phyloP scores from a whole-genome alignment of 2,329 filamentous ascomycete species.

The Chaetomium strumarium region DNA sequence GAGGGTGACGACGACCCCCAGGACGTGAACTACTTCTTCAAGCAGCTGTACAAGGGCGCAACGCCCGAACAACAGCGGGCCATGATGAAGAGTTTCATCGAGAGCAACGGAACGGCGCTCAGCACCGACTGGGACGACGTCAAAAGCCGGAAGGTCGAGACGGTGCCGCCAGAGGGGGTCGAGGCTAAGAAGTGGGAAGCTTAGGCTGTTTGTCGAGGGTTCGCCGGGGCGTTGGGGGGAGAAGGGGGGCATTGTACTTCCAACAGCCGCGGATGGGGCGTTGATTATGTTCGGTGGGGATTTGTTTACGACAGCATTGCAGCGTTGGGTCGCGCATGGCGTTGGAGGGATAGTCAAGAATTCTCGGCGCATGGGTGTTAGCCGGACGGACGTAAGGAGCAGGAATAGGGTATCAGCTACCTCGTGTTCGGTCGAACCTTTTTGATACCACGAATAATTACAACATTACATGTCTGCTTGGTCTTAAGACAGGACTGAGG shows the following conservation, averaged over 20 bases:
- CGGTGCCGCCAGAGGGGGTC: conserved; percentile 68
- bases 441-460: too few relatives aligned
- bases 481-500: neutral
- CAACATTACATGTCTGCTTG: too few relatives aligned
- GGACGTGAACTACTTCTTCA: conserved; percentile 79
- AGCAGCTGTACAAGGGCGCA: conserved; percentile 73
- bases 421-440: too few relatives aligned
- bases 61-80: conserved; percentile 77
- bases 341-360: too few relatives aligned
- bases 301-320: too few relatives aligned
- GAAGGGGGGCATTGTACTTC: too few relatives aligned
- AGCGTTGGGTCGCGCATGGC: too few relatives aligned
- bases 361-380: too few relatives aligned
- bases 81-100: conserved; percentile 96
- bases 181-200: conserved; percentile 65
- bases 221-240: neutral
- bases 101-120: conserved; percentile 88
- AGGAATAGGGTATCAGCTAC: too few relatives aligned
- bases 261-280: too few relatives aligned
- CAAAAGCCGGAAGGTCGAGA: conserved; percentile 63
- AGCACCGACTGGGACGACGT: conserved; percentile 92
- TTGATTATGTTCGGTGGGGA: too few relatives aligned
- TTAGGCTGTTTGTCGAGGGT: neutral
- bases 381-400: too few relatives aligned
- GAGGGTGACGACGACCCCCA: conserved; percentile 55